These are phyloP conservation scores for Lignosus rhinocerotis DNA, from an alignment of 1,284 basidiomycete species.

Conservation along the genomic window DNA sequence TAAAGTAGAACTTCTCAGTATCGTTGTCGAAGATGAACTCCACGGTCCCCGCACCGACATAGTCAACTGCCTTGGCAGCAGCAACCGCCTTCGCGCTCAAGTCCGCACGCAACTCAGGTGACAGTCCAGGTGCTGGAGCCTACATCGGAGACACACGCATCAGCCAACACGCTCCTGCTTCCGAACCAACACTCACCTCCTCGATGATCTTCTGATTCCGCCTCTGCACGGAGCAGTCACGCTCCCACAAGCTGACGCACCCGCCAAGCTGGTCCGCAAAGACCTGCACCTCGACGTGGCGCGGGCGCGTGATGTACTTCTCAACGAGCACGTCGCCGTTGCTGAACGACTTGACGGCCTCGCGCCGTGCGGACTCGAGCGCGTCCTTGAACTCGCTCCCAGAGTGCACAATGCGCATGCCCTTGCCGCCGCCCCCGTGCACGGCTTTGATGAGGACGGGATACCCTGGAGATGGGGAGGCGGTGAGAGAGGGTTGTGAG, in stretches of 20 bases:
- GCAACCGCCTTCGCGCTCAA: slow-evolving; percentile 87
- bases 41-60: slow-evolving; percentile 90
- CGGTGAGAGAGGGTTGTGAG: neutral
- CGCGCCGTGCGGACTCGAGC: slow-evolving; percentile 82
- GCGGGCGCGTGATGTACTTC: slow-evolving; percentile 81
- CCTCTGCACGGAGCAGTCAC: slow-evolving; percentile 93
- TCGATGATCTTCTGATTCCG: slow-evolving; percentile 96
- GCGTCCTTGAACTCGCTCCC: slow-evolving; percentile 73
- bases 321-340: slow-evolving; percentile 86
- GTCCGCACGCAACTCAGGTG: slow-evolving; percentile 73
- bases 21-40: slow-evolving; percentile 95
- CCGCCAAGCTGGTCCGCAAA: slow-evolving; percentile 80
- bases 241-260: slow-evolving; percentile 88
- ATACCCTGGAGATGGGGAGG: slow-evolving; percentile 52
- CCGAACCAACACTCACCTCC: slow-evolving; percentile 50
- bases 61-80: slow-evolving; percentile 88
- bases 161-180: neutral
- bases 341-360: slow-evolving; percentile 85
- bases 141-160: slow-evolving; percentile 28
- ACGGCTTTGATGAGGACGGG: slow-evolving; percentile 95
- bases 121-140: slow-evolving; percentile 90
- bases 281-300: slow-evolving; percentile 90
- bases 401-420: slow-evolving; percentile 87
- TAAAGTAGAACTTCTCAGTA: slow-evolving; percentile 84
- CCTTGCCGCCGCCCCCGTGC: slow-evolving; percentile 95